phyloP scores from a whole-genome alignment of 1,139 yeast species.

The Debaryomyces sp. region DNA sequence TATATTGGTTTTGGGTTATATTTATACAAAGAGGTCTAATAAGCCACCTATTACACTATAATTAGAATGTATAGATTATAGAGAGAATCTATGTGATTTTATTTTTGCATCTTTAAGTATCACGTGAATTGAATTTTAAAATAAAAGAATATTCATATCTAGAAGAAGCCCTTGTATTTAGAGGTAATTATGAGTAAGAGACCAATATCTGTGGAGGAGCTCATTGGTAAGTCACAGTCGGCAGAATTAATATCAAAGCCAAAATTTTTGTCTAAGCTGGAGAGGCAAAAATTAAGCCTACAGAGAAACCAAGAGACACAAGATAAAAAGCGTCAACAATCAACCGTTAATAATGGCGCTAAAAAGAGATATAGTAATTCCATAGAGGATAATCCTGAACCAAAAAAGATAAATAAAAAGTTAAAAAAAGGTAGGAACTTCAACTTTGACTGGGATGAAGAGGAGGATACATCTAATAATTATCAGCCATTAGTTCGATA shows the following conservation, averaged over 20 bases:
- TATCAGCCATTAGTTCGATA: slow-evolving; percentile 44
- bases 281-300: slow-evolving; percentile 41
- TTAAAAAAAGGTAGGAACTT: slow-evolving; percentile 38
- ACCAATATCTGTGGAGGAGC: slow-evolving; percentile 48
- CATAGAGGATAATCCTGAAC: slow-evolving; percentile 7
- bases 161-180: neutral
- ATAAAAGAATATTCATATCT: neutral
- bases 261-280: slow-evolving; percentile 50
- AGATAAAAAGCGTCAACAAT: slow-evolving; percentile 14
- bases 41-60: neutral
- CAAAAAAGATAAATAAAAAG: slow-evolving; percentile 10
- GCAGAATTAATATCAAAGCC: slow-evolving; percentile 30
- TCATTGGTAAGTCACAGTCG: slow-evolving; percentile 27
- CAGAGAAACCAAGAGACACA: slow-evolving; percentile 22
- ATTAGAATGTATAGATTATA: neutral
- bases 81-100: neutral
- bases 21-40: slow-evolving; percentile 13
- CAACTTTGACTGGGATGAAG: slow-evolving; percentile 68
- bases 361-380: slow-evolving; percentile 9
- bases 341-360: neutral
- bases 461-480: slow-evolving; percentile 62
- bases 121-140: neutral
- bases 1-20: slow-evolving; percentile 25
- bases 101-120: neutral
- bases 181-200: slow-evolving; percentile 20